A percentile compares a stretch with the other conserved stretches of the same genome.
Conservation (phyloP, 345 rosid species). For the Bruguiera gymnorhiza region DNA sequence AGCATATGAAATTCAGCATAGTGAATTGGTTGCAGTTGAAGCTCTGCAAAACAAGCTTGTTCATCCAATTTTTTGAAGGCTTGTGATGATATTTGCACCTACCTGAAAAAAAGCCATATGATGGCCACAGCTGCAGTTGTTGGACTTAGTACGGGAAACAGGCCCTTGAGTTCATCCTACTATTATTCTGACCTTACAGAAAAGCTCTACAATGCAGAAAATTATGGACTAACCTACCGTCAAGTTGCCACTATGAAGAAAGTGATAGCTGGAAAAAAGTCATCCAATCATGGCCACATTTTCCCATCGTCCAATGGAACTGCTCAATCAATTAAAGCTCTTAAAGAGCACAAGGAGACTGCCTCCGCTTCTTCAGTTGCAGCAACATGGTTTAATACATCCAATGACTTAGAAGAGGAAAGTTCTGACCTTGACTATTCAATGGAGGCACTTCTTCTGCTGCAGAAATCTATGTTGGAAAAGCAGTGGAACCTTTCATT, state of each 20-base stretch:
- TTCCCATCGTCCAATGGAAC: slow-evolving; percentile 40
- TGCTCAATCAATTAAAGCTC: slow-evolving; percentile 52
- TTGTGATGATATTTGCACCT: slow-evolving; percentile 30
- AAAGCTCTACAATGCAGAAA: slow-evolving; percentile 40
- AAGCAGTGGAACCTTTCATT: slow-evolving; percentile 90
- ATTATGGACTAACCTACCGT: slow-evolving; percentile 38
- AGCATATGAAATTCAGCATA: slow-evolving; percentile 1
- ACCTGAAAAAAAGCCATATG: slow-evolving; percentile 31
- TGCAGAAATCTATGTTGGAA: slow-evolving; percentile 88
- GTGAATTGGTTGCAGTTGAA: slow-evolving; percentile 12
- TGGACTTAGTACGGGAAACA: slow-evolving; percentile 73
- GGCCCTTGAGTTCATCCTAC: slow-evolving; percentile 66
- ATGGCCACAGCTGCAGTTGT: slow-evolving; percentile 85
- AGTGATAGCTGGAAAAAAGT: slow-evolving; percentile 44
- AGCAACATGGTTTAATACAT: slow-evolving; percentile 37
- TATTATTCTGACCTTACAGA: slow-evolving; percentile 52
- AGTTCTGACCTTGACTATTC: slow-evolving; percentile 46
- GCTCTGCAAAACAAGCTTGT: slow-evolving; percentile 11
- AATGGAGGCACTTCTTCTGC: slow-evolving; percentile 67
- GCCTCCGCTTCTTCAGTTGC: slow-evolving; percentile 34
- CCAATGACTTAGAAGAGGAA: slow-evolving; percentile 42
- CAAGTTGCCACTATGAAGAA: slow-evolving; percentile 42
- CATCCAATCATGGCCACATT: slow-evolving; percentile 49
- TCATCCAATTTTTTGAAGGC: slow-evolving; percentile 21
- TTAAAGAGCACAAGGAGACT: slow-evolving; percentile 51